phyloP scores from a whole-genome alignment of 2,329 filamentous ascomycete species.

The Alternaria panax region DNA sequence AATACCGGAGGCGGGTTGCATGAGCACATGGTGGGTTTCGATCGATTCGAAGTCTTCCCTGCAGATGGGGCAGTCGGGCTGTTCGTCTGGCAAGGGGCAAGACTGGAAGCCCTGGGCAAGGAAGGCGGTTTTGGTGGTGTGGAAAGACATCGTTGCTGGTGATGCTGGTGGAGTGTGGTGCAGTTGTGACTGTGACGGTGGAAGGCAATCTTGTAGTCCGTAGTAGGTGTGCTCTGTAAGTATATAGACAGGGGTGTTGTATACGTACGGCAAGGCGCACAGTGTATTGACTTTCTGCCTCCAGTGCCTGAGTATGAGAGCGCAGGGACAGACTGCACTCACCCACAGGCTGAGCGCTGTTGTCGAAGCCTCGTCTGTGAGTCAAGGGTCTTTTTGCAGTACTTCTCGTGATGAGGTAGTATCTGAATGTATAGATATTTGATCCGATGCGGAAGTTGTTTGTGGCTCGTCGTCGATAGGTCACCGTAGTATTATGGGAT shows the following conservation, averaged over 20 bases:
- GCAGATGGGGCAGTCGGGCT: background rate
- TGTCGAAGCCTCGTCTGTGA: background rate
- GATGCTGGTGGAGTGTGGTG: background rate
- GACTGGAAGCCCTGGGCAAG: background rate
- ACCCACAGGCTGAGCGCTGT: background rate
- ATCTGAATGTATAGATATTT: no score
- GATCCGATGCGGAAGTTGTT: no score
- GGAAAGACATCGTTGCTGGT: background rate
- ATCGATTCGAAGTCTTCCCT: background rate
- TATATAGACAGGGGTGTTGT: background rate
- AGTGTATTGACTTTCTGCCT: background rate
- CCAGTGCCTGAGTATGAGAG: background rate
- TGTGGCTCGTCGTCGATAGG: no score
- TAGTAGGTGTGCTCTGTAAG: background rate
- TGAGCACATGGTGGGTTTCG: no score
- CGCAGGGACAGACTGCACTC: background rate
- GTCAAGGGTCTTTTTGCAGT: no score
- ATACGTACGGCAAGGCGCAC: background rate
- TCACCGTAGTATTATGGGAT: no score
- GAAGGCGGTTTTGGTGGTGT: background rate
- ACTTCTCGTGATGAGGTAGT: no score
- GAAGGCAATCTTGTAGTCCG: background rate
- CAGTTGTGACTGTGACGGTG: background rate
- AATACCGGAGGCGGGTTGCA: no score
- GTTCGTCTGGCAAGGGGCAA: background rate